phyloP scores from a whole-genome alignment of 768 basidiomycete species.

The Mycena alexandri region DNA sequence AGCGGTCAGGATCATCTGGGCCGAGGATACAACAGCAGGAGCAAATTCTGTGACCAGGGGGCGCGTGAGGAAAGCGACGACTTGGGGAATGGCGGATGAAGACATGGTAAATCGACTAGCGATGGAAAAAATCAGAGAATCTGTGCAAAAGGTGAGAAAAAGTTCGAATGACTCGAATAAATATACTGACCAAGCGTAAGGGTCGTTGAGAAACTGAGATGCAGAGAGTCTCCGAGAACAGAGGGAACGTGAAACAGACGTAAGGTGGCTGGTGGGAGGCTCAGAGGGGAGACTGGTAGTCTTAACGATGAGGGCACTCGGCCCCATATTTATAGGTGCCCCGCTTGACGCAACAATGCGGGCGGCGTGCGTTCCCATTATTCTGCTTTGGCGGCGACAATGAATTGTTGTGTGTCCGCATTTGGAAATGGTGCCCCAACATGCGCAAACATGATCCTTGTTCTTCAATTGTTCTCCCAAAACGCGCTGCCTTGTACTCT shows the following conservation, averaged over 20 bases:
- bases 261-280: conserved; percentile 20
- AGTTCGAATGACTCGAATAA: neutral
- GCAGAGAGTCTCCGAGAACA: conserved; percentile 27
- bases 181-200: conserved; percentile 14
- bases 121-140: conserved; percentile 1
- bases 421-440: conserved; percentile 1
- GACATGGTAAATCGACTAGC: conserved; percentile 31
- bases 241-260: conserved; percentile 27
- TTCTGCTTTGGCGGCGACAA: conserved; percentile 27
- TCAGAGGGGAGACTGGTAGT: conserved; percentile 27
- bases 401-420: conserved; percentile 9
- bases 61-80: conserved; percentile 35
- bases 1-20: conserved; percentile 31
- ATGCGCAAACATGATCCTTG: conserved; percentile 14
- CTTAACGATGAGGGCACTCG: neutral
- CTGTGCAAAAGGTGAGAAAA: neutral
- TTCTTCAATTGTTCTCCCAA: conserved; percentile 20
- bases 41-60: conserved; percentile 18
- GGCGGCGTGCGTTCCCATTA: conserved; percentile 17
- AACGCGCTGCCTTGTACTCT: conserved; percentile 6
- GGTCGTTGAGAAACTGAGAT: conserved; percentile 16
- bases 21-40: conserved; percentile 21
- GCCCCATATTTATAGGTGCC: conserved; percentile 17
- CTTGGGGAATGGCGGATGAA: conserved; percentile 31
- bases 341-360: conserved; percentile 16